Evolutionary conservation across 2,329 filamentous ascomycete species (phyloP).

Genomic region (Sclerotinia subarctica): DNA sequence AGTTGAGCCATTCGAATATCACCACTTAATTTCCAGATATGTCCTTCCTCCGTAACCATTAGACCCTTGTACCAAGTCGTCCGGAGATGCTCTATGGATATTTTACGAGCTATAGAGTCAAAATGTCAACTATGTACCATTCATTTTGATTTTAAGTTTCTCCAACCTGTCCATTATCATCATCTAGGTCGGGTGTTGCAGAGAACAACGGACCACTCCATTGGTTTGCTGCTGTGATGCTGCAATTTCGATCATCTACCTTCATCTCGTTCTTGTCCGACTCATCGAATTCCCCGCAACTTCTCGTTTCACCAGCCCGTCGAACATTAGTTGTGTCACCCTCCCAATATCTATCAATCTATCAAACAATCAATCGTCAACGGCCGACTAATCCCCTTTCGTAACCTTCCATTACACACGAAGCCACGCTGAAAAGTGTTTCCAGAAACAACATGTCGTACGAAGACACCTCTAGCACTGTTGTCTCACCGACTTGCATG

Average conservation of each 20-base stretch:
- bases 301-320: neutral
- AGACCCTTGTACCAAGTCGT: neutral
- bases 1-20: neutral
- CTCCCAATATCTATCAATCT: neutral
- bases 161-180: constrained; percentile 7
- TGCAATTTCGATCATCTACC: neutral
- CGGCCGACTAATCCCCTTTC: neutral
- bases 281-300: constrained; percentile 6
- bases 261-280: constrained; percentile 1
- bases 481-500: neutral
- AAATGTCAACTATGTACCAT: neutral
- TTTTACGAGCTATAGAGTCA: neutral
- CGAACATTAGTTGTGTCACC: neutral
- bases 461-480: neutral
- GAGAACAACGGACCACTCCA: neutral
- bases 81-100: neutral
- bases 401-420: constrained; percentile 9
- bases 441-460: constrained; percentile 6
- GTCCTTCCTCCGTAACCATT: neutral
- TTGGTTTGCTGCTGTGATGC: neutral
- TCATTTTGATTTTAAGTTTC: neutral
- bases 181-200: neutral
- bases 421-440: constrained; percentile 4
- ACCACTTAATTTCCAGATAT: constrained; percentile 14
- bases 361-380: neutral